Base-by-base conservation (phyloP, 73 alveolate species). In the Tetrahymena borealis region DNA sequence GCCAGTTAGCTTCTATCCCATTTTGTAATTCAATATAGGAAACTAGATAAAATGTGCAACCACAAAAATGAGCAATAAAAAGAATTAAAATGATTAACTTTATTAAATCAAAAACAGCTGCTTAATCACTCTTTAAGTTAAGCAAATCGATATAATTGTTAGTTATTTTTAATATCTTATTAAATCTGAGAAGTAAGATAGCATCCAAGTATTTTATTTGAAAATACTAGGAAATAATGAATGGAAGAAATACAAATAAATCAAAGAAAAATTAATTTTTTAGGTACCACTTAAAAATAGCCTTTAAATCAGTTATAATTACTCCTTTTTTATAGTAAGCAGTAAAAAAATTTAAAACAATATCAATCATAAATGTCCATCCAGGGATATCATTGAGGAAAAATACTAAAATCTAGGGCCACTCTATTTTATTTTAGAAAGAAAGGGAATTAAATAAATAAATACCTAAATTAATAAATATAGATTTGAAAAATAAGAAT, bases 11-110 rank as follows among this genome's bases (percentile, higher is more conserved):
- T 60, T 93, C 92, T 32, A 31, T 32, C 20, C 91, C 90, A 16
- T 39, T 33, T 85, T 93, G 90, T 79, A 39, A 38, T 85, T 93
- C 95, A 0, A 93, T 40, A n/a, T 60, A 39, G 3, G 93, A 91
- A 15, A 93, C 78, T 4, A 93, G 78, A 90, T 93, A 92, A 78
- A 91, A 93, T 15, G 93, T 90, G 32, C 95, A 93, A 39, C 91
- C 43, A 90, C 95, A 93, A 91, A 93, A 79, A 85, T 93, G 95
- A 90, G 95, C 93, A 8, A 93, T 92, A 38, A 93, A 41, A 7
- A 93, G 39, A 5, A 93, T 60, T 18, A 93, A 93, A 41, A 79
- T 79, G 0, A 93, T 92, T 24, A 93, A 38, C 40, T 93, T 93
- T 9, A 79, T 92, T 90, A 93, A 93, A 33, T 93, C 95, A 15